phyloP scores from a whole-genome alignment of 1,139 yeast species.

The Nadsonia starkeyi-henricii region DNA sequence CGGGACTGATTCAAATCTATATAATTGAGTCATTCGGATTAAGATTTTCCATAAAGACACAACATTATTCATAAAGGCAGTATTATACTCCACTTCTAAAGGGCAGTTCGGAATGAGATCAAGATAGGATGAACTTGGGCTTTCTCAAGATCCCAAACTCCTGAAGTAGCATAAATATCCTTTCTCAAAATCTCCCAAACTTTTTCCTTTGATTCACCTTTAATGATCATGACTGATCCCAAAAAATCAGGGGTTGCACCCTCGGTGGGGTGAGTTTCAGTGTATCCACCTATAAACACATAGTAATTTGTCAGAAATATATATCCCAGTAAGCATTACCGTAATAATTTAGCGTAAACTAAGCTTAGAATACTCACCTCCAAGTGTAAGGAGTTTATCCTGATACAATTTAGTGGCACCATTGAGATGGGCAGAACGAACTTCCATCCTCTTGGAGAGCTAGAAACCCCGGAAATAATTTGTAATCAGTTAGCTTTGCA shows the following conservation, averaged over 20 bases:
- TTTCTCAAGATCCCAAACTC: constrained; percentile 58
- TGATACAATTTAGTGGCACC: too few species aligned
- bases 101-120: neutral
- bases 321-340: too few species aligned
- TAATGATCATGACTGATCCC: constrained; percentile 49
- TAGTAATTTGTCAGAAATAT: too few species aligned
- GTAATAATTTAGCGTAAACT: too few species aligned
- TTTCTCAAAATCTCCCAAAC: constrained; percentile 43
- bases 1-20: neutral
- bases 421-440: too few species aligned
- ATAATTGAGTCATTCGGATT: neutral
- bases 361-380: too few species aligned
- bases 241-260: constrained; percentile 35
- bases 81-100: neutral
- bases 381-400: too few species aligned
- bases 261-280: neutral
- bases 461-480: too few species aligned
- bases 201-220: constrained; percentile 47
- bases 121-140: constrained; percentile 39
- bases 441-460: too few species aligned
- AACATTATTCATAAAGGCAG: neutral
- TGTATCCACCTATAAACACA: neutral
- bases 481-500: too few species aligned
- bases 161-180: constrained; percentile 47
- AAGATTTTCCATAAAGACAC: neutral